Conservation (phyloP, 768 basidiomycete genomes). For the Auricularia cornea region DNA sequence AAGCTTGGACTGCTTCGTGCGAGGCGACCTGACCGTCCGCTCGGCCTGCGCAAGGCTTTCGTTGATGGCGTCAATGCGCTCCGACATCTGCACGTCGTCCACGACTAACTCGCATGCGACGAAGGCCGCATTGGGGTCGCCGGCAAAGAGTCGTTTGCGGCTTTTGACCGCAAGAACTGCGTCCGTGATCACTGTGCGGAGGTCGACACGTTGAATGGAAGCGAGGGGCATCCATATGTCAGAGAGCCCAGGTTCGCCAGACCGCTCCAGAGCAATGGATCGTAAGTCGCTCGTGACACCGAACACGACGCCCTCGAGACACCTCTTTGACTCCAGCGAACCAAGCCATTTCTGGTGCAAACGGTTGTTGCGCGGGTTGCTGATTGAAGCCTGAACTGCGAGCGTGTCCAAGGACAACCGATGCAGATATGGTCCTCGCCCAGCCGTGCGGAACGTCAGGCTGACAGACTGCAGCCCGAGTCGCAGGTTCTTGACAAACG, state of each 20-base stretch:
- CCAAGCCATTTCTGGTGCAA: conserved; percentile 52
- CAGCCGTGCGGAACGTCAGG: background rate
- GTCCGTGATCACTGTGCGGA: background rate
- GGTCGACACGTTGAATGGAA: background rate
- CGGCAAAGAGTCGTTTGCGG: conserved; percentile 27
- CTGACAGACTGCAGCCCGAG: background rate
- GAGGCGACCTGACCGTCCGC: conserved; percentile 13
- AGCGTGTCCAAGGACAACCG: conserved; percentile 13
- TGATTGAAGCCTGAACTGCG: conserved; percentile 35
- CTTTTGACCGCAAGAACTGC: background rate
- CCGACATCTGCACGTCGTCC: conserved; percentile 41
- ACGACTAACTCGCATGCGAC: conserved; percentile 39
- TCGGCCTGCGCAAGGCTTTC: conserved; percentile 22
- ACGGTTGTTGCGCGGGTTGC: conserved; percentile 35
- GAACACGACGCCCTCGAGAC: conserved; percentile 43
- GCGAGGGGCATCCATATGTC: background rate
- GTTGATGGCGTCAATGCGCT: conserved; percentile 35
- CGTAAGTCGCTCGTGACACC: conserved; percentile 35
- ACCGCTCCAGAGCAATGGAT: conserved; percentile 38
- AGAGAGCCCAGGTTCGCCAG: background rate
- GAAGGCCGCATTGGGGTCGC: conserved; percentile 53
- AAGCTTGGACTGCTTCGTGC: conserved; percentile 12
- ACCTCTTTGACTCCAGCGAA: conserved; percentile 21
- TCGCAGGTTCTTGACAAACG: background rate
- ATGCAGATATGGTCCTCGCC: conserved; percentile 1